These are phyloP conservation scores for Citrullus colocynthis DNA, from an alignment of 306 rosid genomes.

Conservation along the genomic window DNA sequence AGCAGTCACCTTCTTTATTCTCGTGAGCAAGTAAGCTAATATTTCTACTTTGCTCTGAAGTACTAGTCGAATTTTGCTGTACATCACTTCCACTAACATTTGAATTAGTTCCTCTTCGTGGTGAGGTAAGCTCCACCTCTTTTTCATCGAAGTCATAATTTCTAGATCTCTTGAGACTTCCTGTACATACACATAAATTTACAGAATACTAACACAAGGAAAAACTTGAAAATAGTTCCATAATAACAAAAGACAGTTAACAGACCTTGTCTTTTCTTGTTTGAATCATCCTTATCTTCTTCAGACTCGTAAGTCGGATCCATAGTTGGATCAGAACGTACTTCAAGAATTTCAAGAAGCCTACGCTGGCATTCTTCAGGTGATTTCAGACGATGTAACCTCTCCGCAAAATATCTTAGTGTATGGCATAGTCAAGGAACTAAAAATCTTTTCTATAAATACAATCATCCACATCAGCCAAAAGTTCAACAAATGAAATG, in stretches of 20 bases:
- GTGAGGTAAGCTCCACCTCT: slow-evolving; percentile 30
- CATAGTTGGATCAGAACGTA: slow-evolving; percentile 65
- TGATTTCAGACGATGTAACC: slow-evolving; percentile 56
- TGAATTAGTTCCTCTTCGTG: slow-evolving; percentile 22
- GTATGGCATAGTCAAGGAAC: slow-evolving; percentile 68
- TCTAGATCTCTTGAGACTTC: slow-evolving; percentile 29
- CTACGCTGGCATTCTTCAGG: slow-evolving; percentile 61
- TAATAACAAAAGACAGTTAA: background rate
- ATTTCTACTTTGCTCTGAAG: slow-evolving; percentile 27
- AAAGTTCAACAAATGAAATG: background rate
- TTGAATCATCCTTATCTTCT: slow-evolving; percentile 37
- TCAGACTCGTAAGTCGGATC: slow-evolving; percentile 58
- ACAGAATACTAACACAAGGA: background rate
- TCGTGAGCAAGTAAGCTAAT: background rate
- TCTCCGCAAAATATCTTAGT: slow-evolving; percentile 58
- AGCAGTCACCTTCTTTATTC: slow-evolving; percentile 1
- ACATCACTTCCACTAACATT: slow-evolving; percentile 25
- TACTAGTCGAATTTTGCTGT: slow-evolving; percentile 15
- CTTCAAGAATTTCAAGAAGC: slow-evolving; percentile 46
- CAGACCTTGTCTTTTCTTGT: slow-evolving; percentile 53
- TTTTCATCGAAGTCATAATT: slow-evolving; percentile 26
- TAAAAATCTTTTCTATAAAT: background rate
- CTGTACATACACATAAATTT: slow-evolving; percentile 34
- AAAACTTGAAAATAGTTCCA: slow-evolving; percentile 10
- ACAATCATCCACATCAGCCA: background rate